Percentiles rank a stretch among this genome's conserved stretches.
Conservation (phyloP, 306 rosid species). For the Abrus pulchellus region DNA sequence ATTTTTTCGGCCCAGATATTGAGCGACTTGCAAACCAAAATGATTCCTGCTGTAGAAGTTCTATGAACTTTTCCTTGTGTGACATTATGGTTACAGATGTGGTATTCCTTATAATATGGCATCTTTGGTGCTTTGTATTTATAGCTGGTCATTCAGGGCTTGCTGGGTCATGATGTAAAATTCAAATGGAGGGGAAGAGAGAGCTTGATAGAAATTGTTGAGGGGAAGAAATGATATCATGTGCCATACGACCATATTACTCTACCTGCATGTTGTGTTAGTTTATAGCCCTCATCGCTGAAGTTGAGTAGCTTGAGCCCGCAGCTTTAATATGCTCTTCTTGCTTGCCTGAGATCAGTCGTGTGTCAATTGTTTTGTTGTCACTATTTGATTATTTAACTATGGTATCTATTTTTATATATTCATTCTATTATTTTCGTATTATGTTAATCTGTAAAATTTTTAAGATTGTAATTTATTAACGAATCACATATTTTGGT, state of each 20-base stretch:
- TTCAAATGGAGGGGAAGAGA: constrained; percentile 5
- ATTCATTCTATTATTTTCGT: background rate
- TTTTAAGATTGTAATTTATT: background rate
- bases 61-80: constrained; percentile 24
- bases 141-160: background rate
- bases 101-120: constrained; percentile 18
- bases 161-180: constrained; percentile 38
- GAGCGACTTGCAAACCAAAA: constrained; percentile 54
- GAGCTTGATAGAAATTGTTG: constrained; percentile 30
- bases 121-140: constrained; percentile 26
- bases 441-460: background rate
- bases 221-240: constrained; percentile 15
- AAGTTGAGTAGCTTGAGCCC: constrained; percentile 7
- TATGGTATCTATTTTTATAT: background rate
- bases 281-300: background rate
- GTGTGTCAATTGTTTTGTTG: background rate
- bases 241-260: background rate
- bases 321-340: background rate
- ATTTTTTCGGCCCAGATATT: constrained; percentile 75
- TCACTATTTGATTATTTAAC: background rate
- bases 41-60: constrained; percentile 45
- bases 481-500: background rate
- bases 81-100: constrained; percentile 13
- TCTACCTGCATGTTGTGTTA: background rate
- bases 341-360: background rate